Evolutionary conservation across 345 rosid genomes (phyloP).

Genomic region (Corymbia maculata): DNA sequence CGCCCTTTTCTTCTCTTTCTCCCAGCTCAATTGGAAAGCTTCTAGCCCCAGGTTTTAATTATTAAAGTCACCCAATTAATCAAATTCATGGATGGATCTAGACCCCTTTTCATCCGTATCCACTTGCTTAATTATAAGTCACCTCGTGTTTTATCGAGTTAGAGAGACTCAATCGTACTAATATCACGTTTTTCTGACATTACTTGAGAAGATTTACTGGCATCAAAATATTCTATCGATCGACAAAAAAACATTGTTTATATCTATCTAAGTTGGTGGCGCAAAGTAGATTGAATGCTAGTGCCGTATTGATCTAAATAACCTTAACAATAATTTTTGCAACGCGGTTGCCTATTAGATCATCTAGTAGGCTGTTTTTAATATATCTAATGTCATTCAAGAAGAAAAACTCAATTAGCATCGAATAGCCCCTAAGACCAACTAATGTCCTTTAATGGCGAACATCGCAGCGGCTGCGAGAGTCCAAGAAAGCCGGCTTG

Average conservation of each 20-base stretch:
- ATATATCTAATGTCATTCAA: background rate
- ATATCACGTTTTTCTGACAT: fast-evolving
- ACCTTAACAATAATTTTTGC: background rate
- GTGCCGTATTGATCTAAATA: background rate
- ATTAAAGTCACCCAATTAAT: background rate
- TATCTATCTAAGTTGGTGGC: background rate
- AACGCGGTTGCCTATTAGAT: background rate
- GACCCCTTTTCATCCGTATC: background rate
- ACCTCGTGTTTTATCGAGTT: background rate
- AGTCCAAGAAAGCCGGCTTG: background rate
- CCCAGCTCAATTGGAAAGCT: background rate
- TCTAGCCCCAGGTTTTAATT: background rate
- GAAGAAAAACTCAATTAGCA: background rate
- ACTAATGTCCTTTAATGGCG: background rate
- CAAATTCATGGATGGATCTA: background rate
- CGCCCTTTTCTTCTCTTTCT: background rate
- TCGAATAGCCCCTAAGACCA: background rate
- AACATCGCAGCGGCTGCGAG: background rate
- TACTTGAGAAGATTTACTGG: fast-evolving
- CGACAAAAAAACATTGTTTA: background rate
- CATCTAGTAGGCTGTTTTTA: background rate
- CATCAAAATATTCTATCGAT: fast-evolving
- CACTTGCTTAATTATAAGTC: background rate
- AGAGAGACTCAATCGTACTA: fast-evolving
- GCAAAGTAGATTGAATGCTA: too few relatives aligned